Evolutionary conservation across 352 stramenopile genomes (phyloP), one percentile per base, ranked within the genome.

Genomic region (Pythium folliculosum): DNA sequence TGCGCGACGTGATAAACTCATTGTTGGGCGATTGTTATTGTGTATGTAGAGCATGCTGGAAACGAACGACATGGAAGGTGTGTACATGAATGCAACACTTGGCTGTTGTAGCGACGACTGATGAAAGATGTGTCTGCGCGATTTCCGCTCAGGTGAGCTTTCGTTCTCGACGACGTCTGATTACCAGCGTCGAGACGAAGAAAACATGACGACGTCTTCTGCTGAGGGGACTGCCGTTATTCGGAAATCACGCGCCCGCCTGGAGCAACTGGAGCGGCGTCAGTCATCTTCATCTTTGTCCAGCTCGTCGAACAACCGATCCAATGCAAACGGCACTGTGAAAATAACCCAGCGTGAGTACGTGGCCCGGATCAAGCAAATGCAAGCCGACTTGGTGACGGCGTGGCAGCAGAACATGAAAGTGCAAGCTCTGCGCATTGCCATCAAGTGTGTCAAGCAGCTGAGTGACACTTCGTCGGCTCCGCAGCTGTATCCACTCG

Each of bases 391-490:
- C 35, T 63, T 96, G 30, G 67, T 88, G 1, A 65, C 71, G 5
- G 88, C 75, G 8, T 98, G 92, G 92, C 65, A 84, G 16, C 80
- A 88, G 17, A 93, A 97, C 35, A 77, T 96, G 43, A 95, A 96
- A 55, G 92, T 98, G 3, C 70, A 86, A 32, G 86, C 88, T 1
- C 81, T 98, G 8, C 92, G 95, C 5, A 88, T 97, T 61, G 86
- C 91, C 0, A 96, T 98, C 66, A 95, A 97, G 68, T 88, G 86
- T 53, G 82, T 96, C 10, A 98, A 97, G 60, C 72, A 97, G 10
- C 71, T 98, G 1, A 82, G 80, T 0, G 89, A 97, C 68, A 91
- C 79, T 1, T 74, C 75, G 27, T 91, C 76, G 5, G 80, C 88
- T 16, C 88, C 89, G 25, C 75, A 91, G 54, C 72, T 97, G 64